Percentiles rank a stretch among this genome's conserved stretches.
Evolutionary conservation across 805 yeast genomes (phyloP).

Genomic region (Middelhovenomyces tepae): DNA sequence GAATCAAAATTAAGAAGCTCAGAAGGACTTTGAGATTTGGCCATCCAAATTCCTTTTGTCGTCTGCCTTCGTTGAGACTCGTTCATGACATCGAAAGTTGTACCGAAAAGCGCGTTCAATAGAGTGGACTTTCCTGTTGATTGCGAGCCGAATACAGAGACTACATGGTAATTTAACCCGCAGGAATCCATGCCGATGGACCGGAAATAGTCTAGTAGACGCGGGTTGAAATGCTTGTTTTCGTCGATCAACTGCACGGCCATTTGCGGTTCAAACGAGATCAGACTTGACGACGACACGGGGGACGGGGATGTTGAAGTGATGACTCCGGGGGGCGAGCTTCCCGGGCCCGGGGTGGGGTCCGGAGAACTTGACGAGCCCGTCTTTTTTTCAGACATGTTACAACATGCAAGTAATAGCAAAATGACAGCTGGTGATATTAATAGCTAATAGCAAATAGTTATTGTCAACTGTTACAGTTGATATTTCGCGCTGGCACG

Average conservation of each 20-base stretch:
- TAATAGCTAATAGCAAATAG: no score
- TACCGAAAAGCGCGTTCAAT: slow-evolving; percentile 75
- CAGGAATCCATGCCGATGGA: slow-evolving; percentile 30
- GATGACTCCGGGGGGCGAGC: no score
- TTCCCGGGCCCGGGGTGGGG: no score
- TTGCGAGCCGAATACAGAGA: slow-evolving; percentile 95
- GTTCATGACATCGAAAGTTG: slow-evolving; percentile 89
- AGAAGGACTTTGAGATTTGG: slow-evolving; percentile 34
- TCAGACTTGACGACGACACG: no score
- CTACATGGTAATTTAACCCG: slow-evolving; percentile 76
- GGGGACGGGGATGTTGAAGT: no score
- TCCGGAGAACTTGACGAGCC: no score
- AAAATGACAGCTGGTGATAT: no score
- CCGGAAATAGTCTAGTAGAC: slow-evolving; percentile 30
- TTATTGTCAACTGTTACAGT: no score
- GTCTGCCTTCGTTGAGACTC: slow-evolving; percentile 82
- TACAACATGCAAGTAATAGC: no score
- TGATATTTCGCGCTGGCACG: no score
- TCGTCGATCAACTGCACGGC: slow-evolving; percentile 61
- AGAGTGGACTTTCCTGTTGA: slow-evolving; percentile 94
- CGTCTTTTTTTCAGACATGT: no score
- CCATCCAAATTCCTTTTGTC: slow-evolving; percentile 76
- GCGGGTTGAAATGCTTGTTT: slow-evolving; percentile 41
- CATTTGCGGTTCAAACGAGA: slow-evolving; percentile 1
- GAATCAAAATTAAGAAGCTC: slow-evolving; percentile 4